These are phyloP conservation scores for Dunaliella primolecta DNA, from an alignment of 139 green algal genomes.

Conservation along the genomic window DNA sequence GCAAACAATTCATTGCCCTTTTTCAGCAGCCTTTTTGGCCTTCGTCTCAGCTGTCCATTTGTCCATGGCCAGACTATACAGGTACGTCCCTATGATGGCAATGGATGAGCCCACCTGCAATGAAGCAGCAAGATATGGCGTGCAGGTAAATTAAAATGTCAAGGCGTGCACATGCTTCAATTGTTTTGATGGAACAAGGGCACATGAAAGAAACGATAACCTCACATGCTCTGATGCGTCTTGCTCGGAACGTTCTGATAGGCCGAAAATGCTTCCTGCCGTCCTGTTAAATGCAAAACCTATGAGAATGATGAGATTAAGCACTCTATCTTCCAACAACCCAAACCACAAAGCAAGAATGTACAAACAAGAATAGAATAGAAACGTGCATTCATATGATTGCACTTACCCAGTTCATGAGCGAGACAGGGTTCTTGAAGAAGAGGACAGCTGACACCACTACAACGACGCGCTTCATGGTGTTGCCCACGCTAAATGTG, in stretches of 20 bases:
- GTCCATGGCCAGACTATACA: constrained; percentile 78
- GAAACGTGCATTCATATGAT: no score
- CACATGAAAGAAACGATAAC: neutral
- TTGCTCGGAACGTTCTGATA: neutral
- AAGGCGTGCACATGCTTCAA: no score
- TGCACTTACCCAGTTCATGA: constrained; percentile 71
- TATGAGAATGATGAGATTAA: neutral
- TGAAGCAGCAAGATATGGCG: no score
- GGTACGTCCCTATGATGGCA: constrained; percentile 81
- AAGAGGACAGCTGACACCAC: constrained; percentile 65
- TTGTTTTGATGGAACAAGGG: no score
- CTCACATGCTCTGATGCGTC: neutral
- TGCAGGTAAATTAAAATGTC: no score
- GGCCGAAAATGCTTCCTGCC: neutral
- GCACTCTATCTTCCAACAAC: no score
- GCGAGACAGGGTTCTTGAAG: constrained; percentile 67
- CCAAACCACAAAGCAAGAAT: no score
- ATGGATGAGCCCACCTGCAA: constrained; percentile 51
- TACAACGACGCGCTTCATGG: constrained; percentile 93
- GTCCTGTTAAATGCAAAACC: neutral
- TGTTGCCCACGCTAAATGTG: constrained; percentile 90
- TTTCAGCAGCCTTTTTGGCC: constrained; percentile 19
- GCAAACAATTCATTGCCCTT: neutral
- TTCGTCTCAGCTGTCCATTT: constrained; percentile 53
- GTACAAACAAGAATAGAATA: no score